Conservation (phyloP, 805 yeast genomes). For the Candida bentonensis region DNA sequence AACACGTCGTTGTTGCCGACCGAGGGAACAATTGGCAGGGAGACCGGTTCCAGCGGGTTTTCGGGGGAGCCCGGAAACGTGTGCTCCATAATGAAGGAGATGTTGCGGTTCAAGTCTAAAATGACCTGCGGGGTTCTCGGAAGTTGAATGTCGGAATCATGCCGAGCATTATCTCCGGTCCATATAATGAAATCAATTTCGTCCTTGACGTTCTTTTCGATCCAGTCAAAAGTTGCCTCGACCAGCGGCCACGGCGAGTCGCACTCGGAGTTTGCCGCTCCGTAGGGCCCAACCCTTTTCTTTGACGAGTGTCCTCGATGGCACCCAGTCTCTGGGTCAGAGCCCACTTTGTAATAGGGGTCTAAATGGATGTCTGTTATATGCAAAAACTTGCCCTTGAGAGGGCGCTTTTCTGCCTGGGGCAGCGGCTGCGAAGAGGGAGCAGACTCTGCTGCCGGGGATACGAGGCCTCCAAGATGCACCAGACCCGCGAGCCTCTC, state of each 20-base stretch:
- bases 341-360: constrained; percentile 41
- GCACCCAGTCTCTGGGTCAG: constrained; percentile 37
- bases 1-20: constrained; percentile 81
- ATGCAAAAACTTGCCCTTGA: constrained; percentile 61
- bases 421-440: too few relatives aligned
- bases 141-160: constrained; percentile 58
- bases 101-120: constrained; percentile 48
- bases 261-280: constrained; percentile 65
- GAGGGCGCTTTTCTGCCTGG: background rate
- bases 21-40: constrained; percentile 44
- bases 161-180: constrained; percentile 86
- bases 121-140: constrained; percentile 68
- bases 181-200: constrained; percentile 75
- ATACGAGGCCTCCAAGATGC: background rate
- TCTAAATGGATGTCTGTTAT: constrained; percentile 84
- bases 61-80: constrained; percentile 4
- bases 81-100: constrained; percentile 33
- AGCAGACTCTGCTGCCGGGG: too few relatives aligned
- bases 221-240: constrained; percentile 53
- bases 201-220: constrained; percentile 47
- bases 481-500: background rate
- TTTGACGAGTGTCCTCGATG: constrained; percentile 29
- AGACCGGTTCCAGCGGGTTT: constrained; percentile 6
- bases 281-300: constrained; percentile 47
- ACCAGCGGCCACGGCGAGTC: constrained; percentile 57